Percentiles rank a stretch among this genome's conserved stretches.
Conservation (phyloP, 1,284 basidiomycete genomes). For the Boletus mariae region DNA sequence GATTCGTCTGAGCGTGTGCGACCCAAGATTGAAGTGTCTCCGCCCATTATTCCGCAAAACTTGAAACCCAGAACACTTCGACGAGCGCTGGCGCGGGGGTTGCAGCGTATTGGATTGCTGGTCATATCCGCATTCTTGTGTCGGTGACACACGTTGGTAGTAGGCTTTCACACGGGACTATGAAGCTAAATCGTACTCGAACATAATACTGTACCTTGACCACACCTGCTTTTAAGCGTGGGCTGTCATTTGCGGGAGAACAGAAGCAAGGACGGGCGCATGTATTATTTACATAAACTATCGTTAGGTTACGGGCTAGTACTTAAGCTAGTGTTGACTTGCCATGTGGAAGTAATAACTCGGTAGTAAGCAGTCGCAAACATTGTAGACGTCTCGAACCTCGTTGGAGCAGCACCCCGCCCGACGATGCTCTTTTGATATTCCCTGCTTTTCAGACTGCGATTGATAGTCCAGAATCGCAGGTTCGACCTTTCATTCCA, state of each 20-base stretch:
- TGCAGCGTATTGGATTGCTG: conserved; percentile 29
- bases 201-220: conserved; percentile 22
- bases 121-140: conserved; percentile 32
- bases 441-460: conserved; percentile 10
- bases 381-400: conserved; percentile 20
- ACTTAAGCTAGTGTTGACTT: conserved; percentile 8
- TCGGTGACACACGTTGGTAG: conserved; percentile 24
- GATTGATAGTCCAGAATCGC: conserved; percentile 16
- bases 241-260: conserved; percentile 16
- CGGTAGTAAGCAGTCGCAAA: conserved; percentile 33
- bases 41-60: conserved; percentile 23
- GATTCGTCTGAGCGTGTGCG: conserved; percentile 24
- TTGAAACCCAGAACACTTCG: conserved; percentile 26
- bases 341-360: conserved; percentile 25
- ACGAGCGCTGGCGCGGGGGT: conserved; percentile 22
- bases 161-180: conserved; percentile 24
- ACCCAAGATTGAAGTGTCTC: conserved; percentile 20
- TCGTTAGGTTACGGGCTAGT: conserved; percentile 9
- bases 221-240: conserved; percentile 5
- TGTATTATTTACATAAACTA: conserved; percentile 34
- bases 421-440: conserved; percentile 32
- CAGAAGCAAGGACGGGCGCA: conserved; percentile 13
- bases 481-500: conserved; percentile 23
- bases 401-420: conserved; percentile 15
- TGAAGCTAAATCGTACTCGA: conserved; percentile 24